phyloP scores from a whole-genome alignment of 1,139 yeast genomes.

The Debaryomyces fabryi region DNA sequence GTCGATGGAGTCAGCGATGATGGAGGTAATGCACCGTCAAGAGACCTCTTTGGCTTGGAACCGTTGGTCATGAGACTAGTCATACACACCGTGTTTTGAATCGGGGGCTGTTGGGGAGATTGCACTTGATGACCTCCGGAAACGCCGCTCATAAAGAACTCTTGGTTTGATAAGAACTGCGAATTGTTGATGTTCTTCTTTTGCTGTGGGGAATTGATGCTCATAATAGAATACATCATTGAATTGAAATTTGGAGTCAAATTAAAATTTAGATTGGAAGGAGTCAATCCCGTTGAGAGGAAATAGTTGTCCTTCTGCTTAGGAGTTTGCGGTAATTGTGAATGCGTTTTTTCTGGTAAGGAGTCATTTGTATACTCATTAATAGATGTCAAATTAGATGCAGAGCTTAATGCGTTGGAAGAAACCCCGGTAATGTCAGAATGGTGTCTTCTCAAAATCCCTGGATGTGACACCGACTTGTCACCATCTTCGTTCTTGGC shows the following conservation, averaged over 20 bases:
- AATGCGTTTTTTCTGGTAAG: constrained; percentile 9
- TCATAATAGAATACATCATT: constrained; percentile 45
- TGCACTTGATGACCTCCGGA: constrained; percentile 6
- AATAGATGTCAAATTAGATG: constrained; percentile 17
- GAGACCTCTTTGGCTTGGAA: neutral
- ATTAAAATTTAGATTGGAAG: constrained; percentile 31
- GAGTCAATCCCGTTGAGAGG: constrained; percentile 38
- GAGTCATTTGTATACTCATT: constrained; percentile 19
- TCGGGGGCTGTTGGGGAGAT: constrained; percentile 8
- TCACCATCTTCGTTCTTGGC: neutral
- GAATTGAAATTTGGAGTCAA: constrained; percentile 50
- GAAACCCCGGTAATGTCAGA: constrained; percentile 32
- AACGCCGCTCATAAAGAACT: constrained; percentile 25
- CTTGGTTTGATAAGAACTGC: constrained; percentile 36
- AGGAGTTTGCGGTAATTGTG: constrained; percentile 40
- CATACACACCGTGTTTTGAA: constrained; percentile 21
- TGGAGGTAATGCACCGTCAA: neutral
- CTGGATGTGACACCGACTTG: constrained; percentile 13
- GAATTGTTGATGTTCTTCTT: constrained; percentile 20
- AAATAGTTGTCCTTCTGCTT: constrained; percentile 35
- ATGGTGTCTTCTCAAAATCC: constrained; percentile 31
- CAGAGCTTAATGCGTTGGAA: constrained; percentile 6
- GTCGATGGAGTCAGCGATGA: constrained; percentile 13
- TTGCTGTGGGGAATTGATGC: constrained; percentile 37
- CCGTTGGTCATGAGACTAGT: constrained; percentile 24